Evolutionary conservation across 1,284 basidiomycete species (phyloP), one percentile per base, ranked within the genome.

Genomic region (Boletellus deceptivus): DNA sequence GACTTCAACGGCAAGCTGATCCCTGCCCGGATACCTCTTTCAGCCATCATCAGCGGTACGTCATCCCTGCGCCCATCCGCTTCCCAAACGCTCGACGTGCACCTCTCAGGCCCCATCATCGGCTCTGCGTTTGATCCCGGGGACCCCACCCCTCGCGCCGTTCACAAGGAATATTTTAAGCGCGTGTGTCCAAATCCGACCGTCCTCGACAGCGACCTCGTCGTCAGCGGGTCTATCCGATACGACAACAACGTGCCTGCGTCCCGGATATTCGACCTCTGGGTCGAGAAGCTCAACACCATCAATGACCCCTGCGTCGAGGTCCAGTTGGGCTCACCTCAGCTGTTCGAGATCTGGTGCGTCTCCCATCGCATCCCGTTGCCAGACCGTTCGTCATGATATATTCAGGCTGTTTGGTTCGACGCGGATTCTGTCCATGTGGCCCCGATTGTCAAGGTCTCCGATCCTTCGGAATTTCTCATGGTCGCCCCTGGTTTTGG

Each of bases 291-390:
- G 33, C 60, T 80, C 34, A 59, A 61, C 13, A 54, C 61, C 14
- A 69, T 74, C 20, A 64, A 70, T 18, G 70, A 77, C 33, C 65
- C 65, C 3, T 80, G 78, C 52, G 66, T 81, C 7, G 70, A 77
- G 55, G 59, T 79, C 14, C 54, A 63, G 17, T 50, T 57, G 6
- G 59, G 56, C 25, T 65, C 68, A 1, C 41, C 59, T 1, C 74
- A 74, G 24, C 49, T 76, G 0, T 77, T 79, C 47, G 70, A 75
- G 39, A 72, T 77, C 48, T 75, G 72, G 77, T 77, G 56, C 25
- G 72, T 57, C 17, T 17, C 27, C 3, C 29, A 10, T 10, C 8
- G 6, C 11, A 8, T 13, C 31, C n/a, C 14, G 44, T 7, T 24
- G 41, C 18, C 10, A 2, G 29, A 29, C 11, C 29, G 29, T 29